A percentile compares a stretch with the other conserved stretches of the same genome.
These are phyloP conservation scores for Camelina sativa DNA, from an alignment of 345 rosid species.

Conservation along the genomic window DNA sequence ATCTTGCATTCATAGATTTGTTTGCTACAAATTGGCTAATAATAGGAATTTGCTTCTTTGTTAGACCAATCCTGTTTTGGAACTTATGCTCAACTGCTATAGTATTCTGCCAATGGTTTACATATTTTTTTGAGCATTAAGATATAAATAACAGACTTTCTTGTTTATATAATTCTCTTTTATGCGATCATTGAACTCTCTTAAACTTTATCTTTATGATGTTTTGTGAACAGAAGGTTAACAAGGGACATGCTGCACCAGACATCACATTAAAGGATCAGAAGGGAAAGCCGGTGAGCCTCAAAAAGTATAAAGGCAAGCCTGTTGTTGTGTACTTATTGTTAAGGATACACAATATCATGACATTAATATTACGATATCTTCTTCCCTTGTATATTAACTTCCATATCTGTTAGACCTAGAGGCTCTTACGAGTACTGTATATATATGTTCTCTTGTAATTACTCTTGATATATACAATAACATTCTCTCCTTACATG, in stretches of 20 bases:
- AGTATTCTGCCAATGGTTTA: not conserved
- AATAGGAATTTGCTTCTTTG: no score
- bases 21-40: no score
- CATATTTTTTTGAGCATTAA: not conserved
- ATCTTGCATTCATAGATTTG: no score
- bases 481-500: no score
- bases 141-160: not conserved
- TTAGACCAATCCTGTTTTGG: not conserved
- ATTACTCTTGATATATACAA: no score
- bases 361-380: no score
- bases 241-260: constrained; percentile 76
- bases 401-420: no score
- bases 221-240: constrained; percentile 60
- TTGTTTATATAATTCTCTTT: not conserved
- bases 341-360: no score
- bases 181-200: not conserved
- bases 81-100: no score
- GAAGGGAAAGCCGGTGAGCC: constrained; percentile 77
- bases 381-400: no score
- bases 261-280: constrained; percentile 89
- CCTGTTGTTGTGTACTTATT: constrained; percentile 85
- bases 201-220: not conserved
- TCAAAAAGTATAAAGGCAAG: constrained; percentile 85
- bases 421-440: no score
- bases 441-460: no score